phyloP scores from a whole-genome alignment of 139 green algal genomes.

The Coccomyxa sp. region DNA sequence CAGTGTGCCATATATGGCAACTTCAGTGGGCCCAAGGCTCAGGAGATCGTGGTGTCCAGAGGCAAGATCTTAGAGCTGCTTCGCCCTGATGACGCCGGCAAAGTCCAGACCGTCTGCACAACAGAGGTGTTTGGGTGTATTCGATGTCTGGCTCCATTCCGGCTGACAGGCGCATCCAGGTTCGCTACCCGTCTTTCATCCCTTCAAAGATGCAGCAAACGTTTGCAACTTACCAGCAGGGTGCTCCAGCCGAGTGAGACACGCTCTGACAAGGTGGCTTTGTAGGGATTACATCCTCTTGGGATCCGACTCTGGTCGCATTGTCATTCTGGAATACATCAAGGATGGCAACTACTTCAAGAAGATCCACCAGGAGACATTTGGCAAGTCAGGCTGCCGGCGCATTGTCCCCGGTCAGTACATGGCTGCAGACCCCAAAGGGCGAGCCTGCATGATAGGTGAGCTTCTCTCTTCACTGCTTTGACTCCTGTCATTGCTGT shows the following conservation, averaged over 20 bases:
- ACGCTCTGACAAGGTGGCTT: no score
- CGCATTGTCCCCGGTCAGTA: conserved; percentile 95
- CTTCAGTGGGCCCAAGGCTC: conserved; percentile 91
- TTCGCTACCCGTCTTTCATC: neutral
- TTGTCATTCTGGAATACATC: conserved; percentile 94
- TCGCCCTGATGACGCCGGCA: conserved; percentile 86
- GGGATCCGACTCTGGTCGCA: conserved; percentile 88
- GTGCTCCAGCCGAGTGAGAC: no score
- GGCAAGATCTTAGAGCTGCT: conserved; percentile 95
- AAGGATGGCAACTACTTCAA: conserved; percentile 81
- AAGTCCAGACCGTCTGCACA: conserved; percentile 51
- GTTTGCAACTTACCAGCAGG: no score
- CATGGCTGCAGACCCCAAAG: conserved; percentile 89
- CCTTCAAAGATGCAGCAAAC: no score
- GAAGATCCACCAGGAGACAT: conserved; percentile 93
- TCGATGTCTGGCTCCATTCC: conserved; percentile 81
- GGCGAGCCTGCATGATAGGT: conserved; percentile 89
- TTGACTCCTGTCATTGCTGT: no score
- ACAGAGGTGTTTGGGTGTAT: conserved; percentile 83
- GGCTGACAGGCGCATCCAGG: conserved; percentile 35
- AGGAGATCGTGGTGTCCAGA: conserved; percentile 91
- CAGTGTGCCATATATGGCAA: conserved; percentile 91
- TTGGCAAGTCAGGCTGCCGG: conserved; percentile 88
- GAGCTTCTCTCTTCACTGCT: neutral
- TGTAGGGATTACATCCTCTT: conserved; percentile 91